Conservation (phyloP, 768 basidiomycete species). For the Lyophyllum decastes region DNA sequence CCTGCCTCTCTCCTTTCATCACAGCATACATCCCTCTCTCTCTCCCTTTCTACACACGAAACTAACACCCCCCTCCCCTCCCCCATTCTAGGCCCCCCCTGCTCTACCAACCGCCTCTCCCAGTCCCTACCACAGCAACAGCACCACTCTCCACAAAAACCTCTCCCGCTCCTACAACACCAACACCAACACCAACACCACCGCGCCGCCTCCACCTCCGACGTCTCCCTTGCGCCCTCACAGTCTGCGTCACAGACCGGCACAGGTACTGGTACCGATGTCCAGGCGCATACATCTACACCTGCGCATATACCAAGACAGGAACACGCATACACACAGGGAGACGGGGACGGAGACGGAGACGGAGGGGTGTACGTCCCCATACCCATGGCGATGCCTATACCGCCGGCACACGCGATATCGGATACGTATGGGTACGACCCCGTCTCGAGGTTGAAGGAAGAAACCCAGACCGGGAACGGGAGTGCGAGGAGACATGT, state of each 20-base stretch:
- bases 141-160: background rate
- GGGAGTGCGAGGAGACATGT: conserved; percentile 19
- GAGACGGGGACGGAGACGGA: no score
- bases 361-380: no score
- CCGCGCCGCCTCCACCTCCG: conserved; percentile 47
- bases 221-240: conserved; percentile 73
- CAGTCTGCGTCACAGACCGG: conserved; percentile 72
- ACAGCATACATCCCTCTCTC: no score
- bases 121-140: background rate
- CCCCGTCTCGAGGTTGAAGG: no score
- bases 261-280: background rate
- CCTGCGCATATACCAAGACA: no score
- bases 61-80: no score
- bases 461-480: no score
- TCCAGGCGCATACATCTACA: no score
- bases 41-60: no score
- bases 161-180: conserved; percentile 26
- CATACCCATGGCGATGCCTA: no score
- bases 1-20: no score
- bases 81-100: background rate
- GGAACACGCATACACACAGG: conserved; percentile 13
- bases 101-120: background rate
- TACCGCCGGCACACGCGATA: conserved; percentile 59
- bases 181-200: conserved; percentile 12
- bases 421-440: conserved; percentile 14